Base-by-base conservation (phyloP, 2,329 filamentous ascomycete species). In the Penicillium hordei region DNA sequence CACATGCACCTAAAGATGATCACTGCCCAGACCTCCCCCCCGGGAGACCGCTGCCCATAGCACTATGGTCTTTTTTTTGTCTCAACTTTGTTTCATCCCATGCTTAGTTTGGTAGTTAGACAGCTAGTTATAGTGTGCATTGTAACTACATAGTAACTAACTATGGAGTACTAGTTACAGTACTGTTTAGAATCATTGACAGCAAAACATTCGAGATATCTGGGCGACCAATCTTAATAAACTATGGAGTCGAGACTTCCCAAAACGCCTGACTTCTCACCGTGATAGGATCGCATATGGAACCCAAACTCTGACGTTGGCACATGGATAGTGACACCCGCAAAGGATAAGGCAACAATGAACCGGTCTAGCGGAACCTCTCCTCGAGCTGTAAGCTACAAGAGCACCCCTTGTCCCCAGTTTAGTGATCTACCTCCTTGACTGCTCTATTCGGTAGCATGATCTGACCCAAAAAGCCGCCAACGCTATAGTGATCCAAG, bases 151-250 rank as follows among this genome's bases (percentile, higher is more conserved):
- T 21, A 33, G 19, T 33, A 33, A 13, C 29, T 33, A 33, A 13
- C 29, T 23, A 42, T 6, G 10, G 25, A n/a, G 17, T 29, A 29
- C 2, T 33, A 33, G 31, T 15, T 33, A 33, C 15, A 12, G 31
- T 33, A 33, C 12, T 25, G 19, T 21, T 45, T 6, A 33, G 19
- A 40, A 48, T 17, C 8, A 38, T 48, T 52, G 54, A 59, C 59
- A 62, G 53, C 10, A 58, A 61, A 61, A 58, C 48, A 48, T 58
- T 56, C 48, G 45, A 45, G 33, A 54, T 55, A 23, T n/a, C 48
- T 42, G 25, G 21, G 38, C 10, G 15, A 21, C 43, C 48, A 61
- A 64, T 42, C 43, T 33, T 56, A 63, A 63, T 56, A 63, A 63
- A 58, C n/a, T 46, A 55, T 58, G 58, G 55, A 60, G 52, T 56